Evolutionary conservation across 2,329 filamentous ascomycete species (phyloP).

Genomic region (Aspergillus novofumigatus): DNA sequence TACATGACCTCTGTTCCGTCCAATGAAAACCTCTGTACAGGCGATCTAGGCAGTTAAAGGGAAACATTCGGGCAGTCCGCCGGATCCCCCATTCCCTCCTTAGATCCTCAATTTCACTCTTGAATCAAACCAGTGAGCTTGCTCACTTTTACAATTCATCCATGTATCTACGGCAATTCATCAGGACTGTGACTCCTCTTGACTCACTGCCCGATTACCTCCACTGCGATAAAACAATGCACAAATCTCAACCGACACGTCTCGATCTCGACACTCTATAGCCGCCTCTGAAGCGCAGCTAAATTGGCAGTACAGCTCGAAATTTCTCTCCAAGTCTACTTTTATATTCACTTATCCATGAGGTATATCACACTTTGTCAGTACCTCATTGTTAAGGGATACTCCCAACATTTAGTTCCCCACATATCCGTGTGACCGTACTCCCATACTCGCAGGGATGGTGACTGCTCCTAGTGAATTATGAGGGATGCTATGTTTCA

Average conservation of each 20-base stretch:
- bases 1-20: constrained; percentile 14
- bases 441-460: not conserved
- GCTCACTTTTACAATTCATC: not conserved
- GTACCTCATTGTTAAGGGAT: not conserved
- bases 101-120: constrained; percentile 7
- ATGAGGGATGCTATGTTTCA: not conserved
- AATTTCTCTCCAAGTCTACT: not conserved
- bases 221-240: not conserved
- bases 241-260: not conserved
- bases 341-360: not conserved
- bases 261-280: not conserved
- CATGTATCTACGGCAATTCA: not conserved
- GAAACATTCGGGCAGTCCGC: constrained; percentile 6
- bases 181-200: not conserved
- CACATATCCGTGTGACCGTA: not conserved
- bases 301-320: not conserved
- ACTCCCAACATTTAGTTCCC: not conserved
- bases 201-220: not conserved
- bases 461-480: not conserved
- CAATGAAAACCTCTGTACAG: constrained; percentile 19
- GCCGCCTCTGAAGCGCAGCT: not conserved
- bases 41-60: constrained; percentile 22
- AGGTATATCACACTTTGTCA: not conserved
- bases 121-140: constrained; percentile 3
- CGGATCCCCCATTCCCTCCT: constrained; percentile 11